Conservation (phyloP, 2,329 filamentous ascomycete genomes). For the Botrytis fabae region DNA sequence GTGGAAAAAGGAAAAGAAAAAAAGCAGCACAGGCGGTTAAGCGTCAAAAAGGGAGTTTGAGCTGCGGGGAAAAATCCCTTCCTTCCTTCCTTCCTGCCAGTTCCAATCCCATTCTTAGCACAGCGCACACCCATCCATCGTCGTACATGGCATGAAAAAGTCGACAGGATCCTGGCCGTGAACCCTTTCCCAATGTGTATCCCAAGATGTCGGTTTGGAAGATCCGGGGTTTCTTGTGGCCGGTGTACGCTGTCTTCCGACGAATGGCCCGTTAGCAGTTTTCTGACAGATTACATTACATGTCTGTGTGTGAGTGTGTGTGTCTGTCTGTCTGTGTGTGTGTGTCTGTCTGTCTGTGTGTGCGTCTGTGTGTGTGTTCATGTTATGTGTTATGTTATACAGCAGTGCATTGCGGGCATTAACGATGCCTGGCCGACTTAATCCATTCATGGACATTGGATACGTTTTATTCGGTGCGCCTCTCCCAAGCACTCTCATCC, state of each 20-base stretch:
- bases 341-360: not conserved
- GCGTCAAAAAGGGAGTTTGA: not conserved
- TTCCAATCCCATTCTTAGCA: not conserved
- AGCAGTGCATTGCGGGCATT: not conserved
- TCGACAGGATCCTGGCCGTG: not conserved
- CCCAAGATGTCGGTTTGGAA: conserved; percentile 12
- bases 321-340: not conserved
- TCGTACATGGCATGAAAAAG: not conserved
- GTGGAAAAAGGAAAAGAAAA: not conserved
- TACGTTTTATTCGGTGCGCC: not conserved
- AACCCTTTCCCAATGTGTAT: not conserved
- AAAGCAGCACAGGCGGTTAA: not conserved
- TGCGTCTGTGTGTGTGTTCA: not conserved
- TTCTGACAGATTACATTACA: not conserved
- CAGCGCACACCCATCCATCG: not conserved
- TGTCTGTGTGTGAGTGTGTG: not conserved
- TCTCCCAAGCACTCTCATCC: too few species aligned
- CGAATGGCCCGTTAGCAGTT: not conserved
- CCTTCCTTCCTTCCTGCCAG: not conserved
- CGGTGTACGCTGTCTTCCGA: not conserved
- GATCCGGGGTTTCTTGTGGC: conserved; percentile 5
- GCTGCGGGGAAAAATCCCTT: not conserved
- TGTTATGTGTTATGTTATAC: not conserved
- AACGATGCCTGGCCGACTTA: not conserved
- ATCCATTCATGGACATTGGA: not conserved